These are phyloP conservation scores for Eucalyptus erythrocorys DNA, from an alignment of 345 rosid genomes.

Conservation along the genomic window DNA sequence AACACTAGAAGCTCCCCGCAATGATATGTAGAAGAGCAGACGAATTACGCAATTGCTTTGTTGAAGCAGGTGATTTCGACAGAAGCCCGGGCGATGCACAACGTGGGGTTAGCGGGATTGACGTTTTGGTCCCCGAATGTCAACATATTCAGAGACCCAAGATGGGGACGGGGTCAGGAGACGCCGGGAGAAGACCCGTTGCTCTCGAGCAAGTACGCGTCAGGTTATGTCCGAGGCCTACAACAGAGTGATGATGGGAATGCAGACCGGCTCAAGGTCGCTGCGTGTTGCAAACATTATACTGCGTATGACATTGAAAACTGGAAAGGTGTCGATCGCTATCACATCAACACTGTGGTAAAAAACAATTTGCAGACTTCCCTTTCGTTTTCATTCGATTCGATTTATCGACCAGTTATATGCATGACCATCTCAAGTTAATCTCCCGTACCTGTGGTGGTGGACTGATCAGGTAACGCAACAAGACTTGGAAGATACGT, in stretches of 20 bases:
- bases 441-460: slow-evolving; percentile 9
- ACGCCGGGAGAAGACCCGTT: slow-evolving; percentile 97
- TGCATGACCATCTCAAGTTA: background rate
- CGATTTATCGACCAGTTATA: background rate
- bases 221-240: slow-evolving; percentile 60
- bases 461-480: slow-evolving; percentile 61
- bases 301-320: slow-evolving; percentile 88
- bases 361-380: background rate
- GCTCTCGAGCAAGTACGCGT: slow-evolving; percentile 67
- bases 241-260: slow-evolving; percentile 49
- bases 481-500: slow-evolving; percentile 92
- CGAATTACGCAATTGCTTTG: background rate
- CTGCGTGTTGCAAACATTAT: slow-evolving; percentile 94
- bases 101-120: slow-evolving; percentile 81
- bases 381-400: background rate
- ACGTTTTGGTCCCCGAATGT: slow-evolving; percentile 92
- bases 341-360: slow-evolving; percentile 72
- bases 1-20: background rate
- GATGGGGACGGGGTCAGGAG: slow-evolving; percentile 97
- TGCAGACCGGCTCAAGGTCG: slow-evolving; percentile 70
- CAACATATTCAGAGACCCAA: slow-evolving; percentile 86
- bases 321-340: slow-evolving; percentile 79
- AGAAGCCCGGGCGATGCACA: slow-evolving; percentile 97
- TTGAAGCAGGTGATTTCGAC: slow-evolving; percentile 61
- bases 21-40: background rate